Conservation (phyloP, 2,329 filamentous ascomycete species). For the Fusarium equiseti region DNA sequence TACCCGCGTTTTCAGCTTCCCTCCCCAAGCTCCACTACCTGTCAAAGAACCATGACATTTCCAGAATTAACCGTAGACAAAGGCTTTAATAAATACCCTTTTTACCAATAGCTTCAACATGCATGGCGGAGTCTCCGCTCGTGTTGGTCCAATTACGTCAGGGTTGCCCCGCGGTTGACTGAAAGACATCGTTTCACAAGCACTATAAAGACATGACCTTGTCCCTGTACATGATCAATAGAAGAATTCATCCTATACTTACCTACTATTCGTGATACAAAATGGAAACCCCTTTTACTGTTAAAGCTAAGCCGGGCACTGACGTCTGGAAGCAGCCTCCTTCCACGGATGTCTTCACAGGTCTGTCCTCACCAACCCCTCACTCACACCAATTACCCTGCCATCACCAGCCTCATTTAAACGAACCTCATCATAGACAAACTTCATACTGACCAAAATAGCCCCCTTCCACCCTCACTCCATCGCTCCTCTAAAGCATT, state of each 20-base stretch:
- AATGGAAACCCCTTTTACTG: constrained; percentile 50
- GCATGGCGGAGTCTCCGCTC: constrained; percentile 19
- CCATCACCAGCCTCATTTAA: background rate
- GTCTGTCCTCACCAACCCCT: constrained; percentile 48
- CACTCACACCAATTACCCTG: background rate
- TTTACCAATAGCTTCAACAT: background rate
- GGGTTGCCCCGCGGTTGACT: constrained; percentile 28
- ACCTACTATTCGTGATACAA: background rate
- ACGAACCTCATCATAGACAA: background rate
- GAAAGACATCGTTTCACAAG: background rate
- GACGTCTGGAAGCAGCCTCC: constrained; percentile 85
- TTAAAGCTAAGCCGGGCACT: constrained; percentile 70
- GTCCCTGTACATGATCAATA: background rate
- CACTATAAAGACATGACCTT: constrained; percentile 15
- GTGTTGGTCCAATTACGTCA: constrained; percentile 35
- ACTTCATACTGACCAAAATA: constrained; percentile 24
- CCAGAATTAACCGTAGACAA: constrained; percentile 11
- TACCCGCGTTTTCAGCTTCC: background rate
- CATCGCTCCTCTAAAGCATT: constrained; percentile 63
- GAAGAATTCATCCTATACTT: background rate
- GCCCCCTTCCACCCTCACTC: constrained; percentile 51
- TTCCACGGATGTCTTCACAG: constrained; percentile 73
- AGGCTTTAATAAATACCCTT: background rate
- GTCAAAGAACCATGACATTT: background rate
- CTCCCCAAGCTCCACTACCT: background rate